Evolutionary conservation across 805 yeast genomes (phyloP).

Genomic region (Sungouiella blattae): DNA sequence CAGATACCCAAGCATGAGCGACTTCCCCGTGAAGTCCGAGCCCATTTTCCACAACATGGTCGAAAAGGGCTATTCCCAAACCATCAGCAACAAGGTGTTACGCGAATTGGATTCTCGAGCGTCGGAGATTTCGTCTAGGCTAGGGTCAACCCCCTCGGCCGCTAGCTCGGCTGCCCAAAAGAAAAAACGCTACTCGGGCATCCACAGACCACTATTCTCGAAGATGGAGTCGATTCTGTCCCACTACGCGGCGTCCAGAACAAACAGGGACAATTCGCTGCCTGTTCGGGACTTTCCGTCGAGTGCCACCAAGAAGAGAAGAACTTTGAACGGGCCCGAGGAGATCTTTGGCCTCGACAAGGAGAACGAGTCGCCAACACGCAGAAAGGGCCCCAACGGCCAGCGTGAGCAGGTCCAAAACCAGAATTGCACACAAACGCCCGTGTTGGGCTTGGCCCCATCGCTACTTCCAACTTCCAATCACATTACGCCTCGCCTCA

Average conservation of each 20-base stretch:
- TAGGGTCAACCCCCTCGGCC: background rate
- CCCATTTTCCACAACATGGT: conserved; percentile 13
- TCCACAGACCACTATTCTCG: conserved; percentile 32
- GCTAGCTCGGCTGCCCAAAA: conserved; percentile 3
- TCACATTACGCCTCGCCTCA: background rate
- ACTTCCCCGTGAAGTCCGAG: conserved; percentile 7
- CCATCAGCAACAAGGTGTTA: conserved; percentile 15
- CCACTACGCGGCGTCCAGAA: conserved; percentile 43
- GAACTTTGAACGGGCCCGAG: conserved; percentile 42
- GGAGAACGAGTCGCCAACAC: conserved; percentile 13
- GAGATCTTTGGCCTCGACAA: conserved; percentile 21
- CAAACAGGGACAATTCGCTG: conserved; percentile 1
- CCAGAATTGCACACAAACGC: background rate
- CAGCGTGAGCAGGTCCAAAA: background rate
- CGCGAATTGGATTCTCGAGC: conserved; percentile 16
- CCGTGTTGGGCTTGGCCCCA: background rate
- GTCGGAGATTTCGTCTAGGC: conserved; percentile 14
- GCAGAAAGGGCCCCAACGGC: conserved; percentile 4
- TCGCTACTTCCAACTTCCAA: background rate
- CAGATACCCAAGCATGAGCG: conserved; percentile 15
- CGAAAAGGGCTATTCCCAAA: conserved; percentile 17
- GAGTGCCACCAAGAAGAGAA: conserved; percentile 29
- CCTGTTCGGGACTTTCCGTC: conserved; percentile 4
- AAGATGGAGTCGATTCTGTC: conserved; percentile 47
- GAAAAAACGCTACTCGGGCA: conserved; percentile 28